Conservation (phyloP, 2,329 filamentous ascomycete species). For the Colletotrichum liaoningense region DNA sequence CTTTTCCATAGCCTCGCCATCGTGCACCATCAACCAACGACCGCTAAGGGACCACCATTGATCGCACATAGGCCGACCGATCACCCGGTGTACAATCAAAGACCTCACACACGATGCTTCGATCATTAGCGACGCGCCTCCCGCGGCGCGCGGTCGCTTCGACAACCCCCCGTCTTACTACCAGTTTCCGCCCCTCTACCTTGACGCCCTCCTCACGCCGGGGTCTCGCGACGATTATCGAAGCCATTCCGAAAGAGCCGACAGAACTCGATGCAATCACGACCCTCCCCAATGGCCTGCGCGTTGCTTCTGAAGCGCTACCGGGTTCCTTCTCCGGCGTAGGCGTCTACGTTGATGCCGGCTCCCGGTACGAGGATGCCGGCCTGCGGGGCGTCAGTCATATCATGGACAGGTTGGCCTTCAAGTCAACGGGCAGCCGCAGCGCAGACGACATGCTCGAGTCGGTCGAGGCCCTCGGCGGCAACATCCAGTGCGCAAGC, state of each 20-base stretch:
- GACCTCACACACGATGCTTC: conserved; percentile 24
- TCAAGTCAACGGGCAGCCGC: conserved; percentile 84
- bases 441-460: conserved; percentile 89
- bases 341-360: conserved; percentile 94
- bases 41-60: conserved; percentile 6
- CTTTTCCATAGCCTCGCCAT: conserved; percentile 25
- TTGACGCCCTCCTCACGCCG: conserved; percentile 4
- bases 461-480: conserved; percentile 86
- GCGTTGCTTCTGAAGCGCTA: conserved; percentile 93
- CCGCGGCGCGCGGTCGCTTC: conserved; percentile 25
- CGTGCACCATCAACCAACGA: conserved; percentile 3
- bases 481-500: conserved; percentile 96
- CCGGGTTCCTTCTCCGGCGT: conserved; percentile 95
- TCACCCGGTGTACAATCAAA: background rate
- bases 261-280: conserved; percentile 89
- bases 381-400: conserved; percentile 91
- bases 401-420: conserved; percentile 94
- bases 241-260: conserved; percentile 67
- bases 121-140: conserved; percentile 36
- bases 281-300: conserved; percentile 89
- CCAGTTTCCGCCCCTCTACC: conserved; percentile 8
- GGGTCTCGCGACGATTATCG: conserved; percentile 32
- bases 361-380: conserved; percentile 91
- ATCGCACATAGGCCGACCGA: background rate
- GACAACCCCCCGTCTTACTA: conserved; percentile 7